phyloP scores from a whole-genome alignment of 768 basidiomycete genomes.

The Mrakia blollopis region DNA sequence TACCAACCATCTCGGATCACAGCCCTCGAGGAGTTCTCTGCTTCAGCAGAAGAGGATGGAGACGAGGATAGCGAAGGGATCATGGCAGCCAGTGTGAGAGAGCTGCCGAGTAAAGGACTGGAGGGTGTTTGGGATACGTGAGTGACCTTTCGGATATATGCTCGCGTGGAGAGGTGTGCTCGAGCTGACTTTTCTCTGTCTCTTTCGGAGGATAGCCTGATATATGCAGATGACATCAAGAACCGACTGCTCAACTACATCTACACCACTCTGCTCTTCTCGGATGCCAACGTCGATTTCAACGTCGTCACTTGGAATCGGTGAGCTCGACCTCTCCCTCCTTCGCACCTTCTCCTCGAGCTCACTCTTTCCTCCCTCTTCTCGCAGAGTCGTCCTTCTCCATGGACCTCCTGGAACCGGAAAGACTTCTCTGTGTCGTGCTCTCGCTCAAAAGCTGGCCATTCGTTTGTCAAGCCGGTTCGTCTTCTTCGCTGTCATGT shows the following conservation, averaged over 20 bases:
- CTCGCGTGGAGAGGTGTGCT: not conserved
- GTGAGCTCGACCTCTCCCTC: constrained; percentile 37
- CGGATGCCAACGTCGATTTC: constrained; percentile 55
- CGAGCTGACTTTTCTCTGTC: not conserved
- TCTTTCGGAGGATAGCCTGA: constrained; percentile 55
- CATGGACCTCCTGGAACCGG: constrained; percentile 98
- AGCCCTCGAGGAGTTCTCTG: constrained; percentile 57
- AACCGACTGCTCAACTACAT: constrained; percentile 86
- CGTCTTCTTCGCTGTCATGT: constrained; percentile 35
- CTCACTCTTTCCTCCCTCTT: not conserved
- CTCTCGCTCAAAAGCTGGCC: constrained; percentile 89
- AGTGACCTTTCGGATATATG: constrained; percentile 19
- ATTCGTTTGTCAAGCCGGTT: constrained; percentile 82
- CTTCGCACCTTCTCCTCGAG: no score
- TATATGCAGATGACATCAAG: constrained; percentile 79
- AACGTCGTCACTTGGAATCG: constrained; percentile 95
- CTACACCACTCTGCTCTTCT: constrained; percentile 86
- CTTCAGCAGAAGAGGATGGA: constrained; percentile 47
- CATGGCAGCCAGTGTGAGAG: constrained; percentile 82
- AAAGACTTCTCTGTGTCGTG: constrained; percentile 90
- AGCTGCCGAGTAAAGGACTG: constrained; percentile 73
- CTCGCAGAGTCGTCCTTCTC: constrained; percentile 67
- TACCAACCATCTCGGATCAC: constrained; percentile 66
- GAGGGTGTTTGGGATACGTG: constrained; percentile 79
- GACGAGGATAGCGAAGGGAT: constrained; percentile 65